Base-by-base conservation (phyloP, 78 protist genomes). In the Salpingoeca rosetta region DNA sequence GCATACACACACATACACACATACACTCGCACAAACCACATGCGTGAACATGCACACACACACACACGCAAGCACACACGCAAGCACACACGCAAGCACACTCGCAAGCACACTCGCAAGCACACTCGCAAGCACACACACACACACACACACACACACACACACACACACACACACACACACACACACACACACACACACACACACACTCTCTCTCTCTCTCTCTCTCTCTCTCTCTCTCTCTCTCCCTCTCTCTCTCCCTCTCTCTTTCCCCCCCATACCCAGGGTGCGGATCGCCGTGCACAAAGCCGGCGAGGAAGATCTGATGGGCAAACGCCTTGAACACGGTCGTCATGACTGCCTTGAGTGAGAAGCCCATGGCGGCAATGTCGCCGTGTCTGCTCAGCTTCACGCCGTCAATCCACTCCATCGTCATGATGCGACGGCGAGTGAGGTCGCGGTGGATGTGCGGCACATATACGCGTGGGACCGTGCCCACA, bases 211-310 rank as follows among this genome's bases (percentile, higher is more conserved):
- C n/a, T n/a, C n/a, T n/a, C n/a, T n/a, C n/a, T n/a, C n/a, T n/a
- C n/a, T n/a, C n/a, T n/a, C n/a, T n/a, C n/a, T 31, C 44, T 26
- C 38, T 26, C 31, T 17, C 78, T 65, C 57, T 43, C 43, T 17
- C 12, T 44, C 43, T 78, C 26, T 22, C 39, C 3, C 22, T 12
- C 39, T 24, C 12, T 28, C 36, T 35, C 82, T 81, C 28, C 76
- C 76, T n/a, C 73, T 42, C 25, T 28, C 78, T 42, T 24, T 17
- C 3, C 86, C 88, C 26, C 82, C 88, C 31, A 92, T 42, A 17
- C 28, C 93, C 92, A 31, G 92, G 89, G 75, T 92, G 92, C 39
- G 92, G 90, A 42, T 92, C 94, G 73, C 90, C 75, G 45, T 92
- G 94, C 39, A 84, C 89, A 45, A 40, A 83, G 31, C 89, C 89